Percentiles rank a stretch among this genome's conserved stretches.
These are phyloP conservation scores for Centrapalus pauciflorus DNA, from an alignment of 129 eudicot genomes.

Conservation along the genomic window DNA sequence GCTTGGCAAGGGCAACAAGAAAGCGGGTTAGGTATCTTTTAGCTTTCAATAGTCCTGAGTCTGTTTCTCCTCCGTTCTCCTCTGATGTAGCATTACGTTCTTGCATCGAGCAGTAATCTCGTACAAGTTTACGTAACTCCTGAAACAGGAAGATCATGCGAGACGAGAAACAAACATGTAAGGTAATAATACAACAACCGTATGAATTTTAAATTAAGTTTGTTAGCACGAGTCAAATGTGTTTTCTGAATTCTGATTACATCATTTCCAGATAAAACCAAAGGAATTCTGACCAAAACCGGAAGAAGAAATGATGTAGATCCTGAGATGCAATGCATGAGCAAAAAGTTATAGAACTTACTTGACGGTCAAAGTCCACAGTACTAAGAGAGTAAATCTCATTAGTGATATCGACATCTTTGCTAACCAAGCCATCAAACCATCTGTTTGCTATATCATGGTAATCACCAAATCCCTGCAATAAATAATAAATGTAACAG, in stretches of 20 bases:
- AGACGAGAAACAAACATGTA: background rate
- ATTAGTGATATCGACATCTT: conserved; percentile 57
- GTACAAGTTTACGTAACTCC: conserved; percentile 76
- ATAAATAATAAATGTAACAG: no score
- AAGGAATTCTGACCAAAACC: background rate
- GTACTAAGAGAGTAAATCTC: conserved; percentile 77
- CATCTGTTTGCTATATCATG: conserved; percentile 53
- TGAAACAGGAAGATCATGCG: conserved; percentile 14
- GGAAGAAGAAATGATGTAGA: background rate
- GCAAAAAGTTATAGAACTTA: conserved; percentile 25
- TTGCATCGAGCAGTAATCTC: conserved; percentile 47
- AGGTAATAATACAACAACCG: background rate
- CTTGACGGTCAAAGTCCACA: conserved; percentile 94
- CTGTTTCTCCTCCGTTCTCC: conserved; percentile 41
- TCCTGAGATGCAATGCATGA: background rate
- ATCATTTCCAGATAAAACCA: no score
- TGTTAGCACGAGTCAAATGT: background rate
- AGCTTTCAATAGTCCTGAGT: conserved; percentile 38
- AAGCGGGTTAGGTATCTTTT: conserved; percentile 58
- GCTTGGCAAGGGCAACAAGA: conserved; percentile 60
- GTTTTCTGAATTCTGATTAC: background rate
- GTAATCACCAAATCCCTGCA: conserved; percentile 38
- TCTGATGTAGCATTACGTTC: conserved; percentile 29
- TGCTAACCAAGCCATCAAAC: conserved; percentile 76
- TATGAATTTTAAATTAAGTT: background rate